Evolutionary conservation across 345 rosid genomes (phyloP), one percentile per base, ranked within the genome.

Genomic region (Alliaria petiolata): DNA sequence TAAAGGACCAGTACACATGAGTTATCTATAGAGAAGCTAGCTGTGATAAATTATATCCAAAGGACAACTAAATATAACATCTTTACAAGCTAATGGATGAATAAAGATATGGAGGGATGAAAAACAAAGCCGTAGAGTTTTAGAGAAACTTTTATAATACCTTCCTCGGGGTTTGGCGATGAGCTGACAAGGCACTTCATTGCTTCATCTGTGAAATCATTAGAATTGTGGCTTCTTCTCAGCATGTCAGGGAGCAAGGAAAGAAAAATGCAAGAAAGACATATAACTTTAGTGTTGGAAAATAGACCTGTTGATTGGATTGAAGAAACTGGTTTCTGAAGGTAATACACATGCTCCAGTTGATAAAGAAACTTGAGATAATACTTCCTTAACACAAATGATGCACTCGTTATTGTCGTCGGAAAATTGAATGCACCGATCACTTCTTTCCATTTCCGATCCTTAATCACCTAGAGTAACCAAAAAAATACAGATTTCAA

Each of bases 391-490:
- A 93, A 72, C 33, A 86, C 89, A 78, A 84, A 93, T 13, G 97
- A 93, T 13, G 91, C 96, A 81, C 90, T 93, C 13, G 97, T 93
- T 57, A 90, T 84, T 6, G 98, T 91, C 42, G 91, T 44, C 3
- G 96, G 98, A 75, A 91, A 93, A 40, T 75, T 84, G 84, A 91
- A 91, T 51, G 71, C 82, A 63, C 62, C 69, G 22, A 83, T 78
- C 82, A 93, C 97, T 78, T 93, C 97, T 82, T 86, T 93, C 97
- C 98, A 93, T 84, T 43, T 87, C 11, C 91, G 91, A 70, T 91
- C 90, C 70, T 67, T 76, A 44, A 91, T 55, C 36, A 93, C 90
- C 98, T 93, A 73, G 34, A 55, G 15, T n/a, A 44, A 8, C 14
- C 14, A 31, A n/a, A 42, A 52, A 30, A 1, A 30, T 1, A 43